Conservation (phyloP, 164 flowering plant species). For the Chimonanthus salicifolius region DNA sequence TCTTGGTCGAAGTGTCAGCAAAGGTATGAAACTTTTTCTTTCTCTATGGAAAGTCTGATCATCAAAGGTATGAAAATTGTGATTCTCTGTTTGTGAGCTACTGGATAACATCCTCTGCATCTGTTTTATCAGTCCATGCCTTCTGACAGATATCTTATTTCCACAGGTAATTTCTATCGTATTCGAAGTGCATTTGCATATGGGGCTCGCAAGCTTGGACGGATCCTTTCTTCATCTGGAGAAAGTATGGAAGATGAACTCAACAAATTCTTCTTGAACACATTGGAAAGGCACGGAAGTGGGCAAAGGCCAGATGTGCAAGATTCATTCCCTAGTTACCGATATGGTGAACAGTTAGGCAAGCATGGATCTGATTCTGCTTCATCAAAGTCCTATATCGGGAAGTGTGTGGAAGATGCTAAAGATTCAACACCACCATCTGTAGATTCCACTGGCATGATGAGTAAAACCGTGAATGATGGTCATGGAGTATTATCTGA, state of each 20-base stretch:
- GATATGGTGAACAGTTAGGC: constrained; percentile 6
- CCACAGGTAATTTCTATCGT: constrained; percentile 60
- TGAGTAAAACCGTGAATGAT: constrained; percentile 6
- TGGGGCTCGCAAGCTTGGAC: constrained; percentile 72
- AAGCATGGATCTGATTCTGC: constrained; percentile 12
- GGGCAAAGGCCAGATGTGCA: constrained; percentile 26
- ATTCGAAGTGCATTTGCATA: constrained; percentile 69
- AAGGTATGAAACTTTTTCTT: constrained; percentile 36
- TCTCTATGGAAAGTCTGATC: not conserved
- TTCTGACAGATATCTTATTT: constrained; percentile 3
- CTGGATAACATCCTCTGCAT: not conserved
- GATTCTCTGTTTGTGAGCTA: not conserved
- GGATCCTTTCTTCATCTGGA: constrained; percentile 37
- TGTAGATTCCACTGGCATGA: constrained; percentile 2
- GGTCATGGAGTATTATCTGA: constrained; percentile 10
- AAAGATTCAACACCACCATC: not conserved
- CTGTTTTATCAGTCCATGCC: not conserved
- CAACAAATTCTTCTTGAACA: constrained; percentile 40
- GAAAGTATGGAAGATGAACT: constrained; percentile 40
- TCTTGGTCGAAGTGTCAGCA: constrained; percentile 87
- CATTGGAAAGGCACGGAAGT: constrained; percentile 40
- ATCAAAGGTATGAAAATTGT: not conserved
- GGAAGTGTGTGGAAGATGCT: constrained; percentile 6
- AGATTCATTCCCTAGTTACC: constrained; percentile 12
- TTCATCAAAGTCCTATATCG: constrained; percentile 12